Evolutionary conservation across 345 rosid genomes (phyloP).

Genomic region (Camelina hispida): DNA sequence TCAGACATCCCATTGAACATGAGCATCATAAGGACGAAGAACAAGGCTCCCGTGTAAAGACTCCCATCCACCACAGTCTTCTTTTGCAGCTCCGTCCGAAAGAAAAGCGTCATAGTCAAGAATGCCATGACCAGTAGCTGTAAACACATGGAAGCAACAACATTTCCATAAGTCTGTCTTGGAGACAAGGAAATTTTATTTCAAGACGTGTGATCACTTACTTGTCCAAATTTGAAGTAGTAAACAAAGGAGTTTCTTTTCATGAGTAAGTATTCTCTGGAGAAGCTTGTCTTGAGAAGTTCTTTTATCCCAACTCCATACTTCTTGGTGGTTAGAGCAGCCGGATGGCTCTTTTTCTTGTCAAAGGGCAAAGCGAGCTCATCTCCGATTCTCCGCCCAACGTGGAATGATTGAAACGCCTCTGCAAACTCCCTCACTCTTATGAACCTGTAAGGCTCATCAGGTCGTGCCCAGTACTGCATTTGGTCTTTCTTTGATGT

Average conservation of each 20-base stretch:
- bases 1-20: constrained; percentile 80
- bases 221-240: constrained; percentile 71
- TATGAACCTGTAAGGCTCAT: constrained; percentile 67
- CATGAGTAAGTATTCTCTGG: constrained; percentile 76
- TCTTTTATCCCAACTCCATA: constrained; percentile 67
- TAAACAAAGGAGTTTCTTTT: constrained; percentile 77
- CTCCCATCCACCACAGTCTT: constrained; percentile 54
- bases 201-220: constrained; percentile 35
- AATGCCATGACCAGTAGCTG: constrained; percentile 53
- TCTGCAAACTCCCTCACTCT: constrained; percentile 64
- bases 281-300: constrained; percentile 58
- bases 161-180: not conserved
- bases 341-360: constrained; percentile 67
- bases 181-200: not conserved
- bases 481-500: constrained; percentile 82
- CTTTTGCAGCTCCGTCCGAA: constrained; percentile 62
- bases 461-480: constrained; percentile 70
- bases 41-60: constrained; percentile 65
- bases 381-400: constrained; percentile 53
- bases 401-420: constrained; percentile 68
- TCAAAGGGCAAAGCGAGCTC: constrained; percentile 66
- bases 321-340: constrained; percentile 63
- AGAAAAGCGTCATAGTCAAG: constrained; percentile 55
- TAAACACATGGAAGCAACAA: constrained; percentile 23
- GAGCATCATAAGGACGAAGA: constrained; percentile 54